Percentiles rank a stretch among this genome's conserved stretches.
phyloP scores from a whole-genome alignment of 768 basidiomycete genomes.

The Coprinopsis cinerea region DNA sequence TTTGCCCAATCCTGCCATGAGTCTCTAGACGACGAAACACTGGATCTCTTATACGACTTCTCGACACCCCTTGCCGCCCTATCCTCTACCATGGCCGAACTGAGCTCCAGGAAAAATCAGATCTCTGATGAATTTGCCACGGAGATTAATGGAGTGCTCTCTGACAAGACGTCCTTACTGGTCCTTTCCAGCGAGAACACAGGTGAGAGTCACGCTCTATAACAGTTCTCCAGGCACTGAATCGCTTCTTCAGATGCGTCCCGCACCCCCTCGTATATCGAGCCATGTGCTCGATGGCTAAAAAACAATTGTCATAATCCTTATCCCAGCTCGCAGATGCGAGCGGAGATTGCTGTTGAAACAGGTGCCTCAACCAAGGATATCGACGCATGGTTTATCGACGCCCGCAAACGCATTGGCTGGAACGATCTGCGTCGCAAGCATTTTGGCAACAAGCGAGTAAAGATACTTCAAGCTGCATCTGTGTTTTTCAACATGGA shows the following conservation, averaged over 20 bases:
- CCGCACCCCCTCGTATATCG: constrained; percentile 12
- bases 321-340: constrained; percentile 4
- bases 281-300: constrained; percentile 6
- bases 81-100: not conserved
- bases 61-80: not conserved
- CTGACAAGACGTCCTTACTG: not conserved
- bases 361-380: constrained; percentile 3
- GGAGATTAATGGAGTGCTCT: not conserved
- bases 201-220: not conserved
- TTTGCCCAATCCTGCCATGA: not conserved
- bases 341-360: not conserved
- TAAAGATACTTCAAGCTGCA: not conserved
- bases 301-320: constrained; percentile 7
- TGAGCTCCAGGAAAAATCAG: not conserved
- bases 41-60: not conserved
- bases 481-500: not conserved
- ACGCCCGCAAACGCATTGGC: constrained; percentile 11
- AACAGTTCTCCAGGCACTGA: not conserved
- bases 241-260: not conserved
- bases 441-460: constrained; percentile 7
- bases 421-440: constrained; percentile 10
- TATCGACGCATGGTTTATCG: constrained; percentile 11
- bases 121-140: not conserved
- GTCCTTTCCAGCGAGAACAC: not conserved
- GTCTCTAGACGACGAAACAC: not conserved